Evolutionary conservation across 1,284 basidiomycete species (phyloP).

Genomic region (Boletus semigastroideus): DNA sequence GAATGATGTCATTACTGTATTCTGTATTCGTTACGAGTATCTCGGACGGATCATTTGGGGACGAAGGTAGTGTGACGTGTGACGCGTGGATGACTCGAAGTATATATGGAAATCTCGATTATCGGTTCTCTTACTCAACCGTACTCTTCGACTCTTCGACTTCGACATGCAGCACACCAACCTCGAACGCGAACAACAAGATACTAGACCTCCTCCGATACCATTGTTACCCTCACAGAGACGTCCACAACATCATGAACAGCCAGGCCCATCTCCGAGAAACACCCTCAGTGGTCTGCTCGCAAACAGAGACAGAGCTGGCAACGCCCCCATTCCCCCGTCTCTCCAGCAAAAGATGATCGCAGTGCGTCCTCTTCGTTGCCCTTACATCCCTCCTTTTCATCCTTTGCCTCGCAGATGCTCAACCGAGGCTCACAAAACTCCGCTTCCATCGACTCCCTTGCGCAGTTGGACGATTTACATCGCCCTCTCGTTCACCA

Average conservation of each 20-base stretch:
- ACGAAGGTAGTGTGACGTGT: conserved; percentile 14
- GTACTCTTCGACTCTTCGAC: no score
- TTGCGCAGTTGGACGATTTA: conserved; percentile 36
- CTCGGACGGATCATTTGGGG: conserved; percentile 18
- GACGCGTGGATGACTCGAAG: conserved; percentile 7
- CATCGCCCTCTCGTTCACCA: conserved; percentile 25
- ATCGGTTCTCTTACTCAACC: conserved; percentile 23
- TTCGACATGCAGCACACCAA: conserved; percentile 25
- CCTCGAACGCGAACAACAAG: conserved; percentile 14
- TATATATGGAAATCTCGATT: conserved; percentile 39
- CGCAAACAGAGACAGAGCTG: conserved; percentile 37
- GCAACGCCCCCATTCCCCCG: conserved; percentile 77
- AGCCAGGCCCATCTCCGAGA: conserved; percentile 14
- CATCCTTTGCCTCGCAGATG: conserved; percentile 42
- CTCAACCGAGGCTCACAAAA: conserved; percentile 44
- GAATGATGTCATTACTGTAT: conserved; percentile 8
- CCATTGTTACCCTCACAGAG: conserved; percentile 10
- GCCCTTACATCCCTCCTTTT: background rate
- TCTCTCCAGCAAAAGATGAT: conserved; percentile 92
- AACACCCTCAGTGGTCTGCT: conserved; percentile 43
- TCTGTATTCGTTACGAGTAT: background rate
- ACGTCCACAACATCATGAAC: conserved; percentile 18
- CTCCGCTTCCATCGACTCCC: conserved; percentile 37
- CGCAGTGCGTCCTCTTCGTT: conserved; percentile 51
- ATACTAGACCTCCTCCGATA: background rate